Evolutionary conservation across 2,329 filamentous ascomycete species (phyloP).

Genomic region (Fusarium caatingaense): DNA sequence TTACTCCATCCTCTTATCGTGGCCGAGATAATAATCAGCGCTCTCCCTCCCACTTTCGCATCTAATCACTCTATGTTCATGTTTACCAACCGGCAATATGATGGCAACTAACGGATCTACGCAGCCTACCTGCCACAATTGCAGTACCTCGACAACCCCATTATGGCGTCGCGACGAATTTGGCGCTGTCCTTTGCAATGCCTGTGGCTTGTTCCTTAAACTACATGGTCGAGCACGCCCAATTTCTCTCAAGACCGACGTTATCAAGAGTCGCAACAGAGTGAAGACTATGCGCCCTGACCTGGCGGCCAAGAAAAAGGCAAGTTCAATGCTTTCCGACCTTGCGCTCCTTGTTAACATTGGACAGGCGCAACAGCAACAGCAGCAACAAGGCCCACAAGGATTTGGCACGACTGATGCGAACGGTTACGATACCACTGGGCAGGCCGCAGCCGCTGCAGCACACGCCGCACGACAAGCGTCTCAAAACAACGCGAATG

Average conservation of each 20-base stretch:
- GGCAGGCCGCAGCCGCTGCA: constrained; percentile 62
- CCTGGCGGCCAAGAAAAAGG: constrained; percentile 86
- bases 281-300: constrained; percentile 89
- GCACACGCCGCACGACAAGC: constrained; percentile 68
- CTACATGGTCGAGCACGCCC: constrained; percentile 92
- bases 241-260: constrained; percentile 97
- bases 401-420: constrained; percentile 57
- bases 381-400: constrained; percentile 55
- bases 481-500: constrained; percentile 80
- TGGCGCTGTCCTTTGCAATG: constrained; percentile 96
- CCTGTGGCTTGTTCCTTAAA: constrained; percentile 97
- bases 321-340: constrained; percentile 50
- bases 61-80: constrained; percentile 42
- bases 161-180: constrained; percentile 97
- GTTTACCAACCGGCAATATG: constrained; percentile 54
- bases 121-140: constrained; percentile 98
- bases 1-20: constrained; percentile 55
- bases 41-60: constrained; percentile 44
- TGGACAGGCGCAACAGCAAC: constrained; percentile 40
- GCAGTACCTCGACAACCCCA: constrained; percentile 92
- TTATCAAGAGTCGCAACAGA: constrained; percentile 98
- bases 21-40: constrained; percentile 52
- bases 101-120: constrained; percentile 71
- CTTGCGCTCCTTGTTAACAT: constrained; percentile 17
- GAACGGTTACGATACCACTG: constrained; percentile 69